Percentiles rank a stretch among this genome's conserved stretches.
These are phyloP conservation scores for Neodidymelliopsis sp. DNA, from an alignment of 2,329 filamentous ascomycete genomes.

Conservation along the genomic window DNA sequence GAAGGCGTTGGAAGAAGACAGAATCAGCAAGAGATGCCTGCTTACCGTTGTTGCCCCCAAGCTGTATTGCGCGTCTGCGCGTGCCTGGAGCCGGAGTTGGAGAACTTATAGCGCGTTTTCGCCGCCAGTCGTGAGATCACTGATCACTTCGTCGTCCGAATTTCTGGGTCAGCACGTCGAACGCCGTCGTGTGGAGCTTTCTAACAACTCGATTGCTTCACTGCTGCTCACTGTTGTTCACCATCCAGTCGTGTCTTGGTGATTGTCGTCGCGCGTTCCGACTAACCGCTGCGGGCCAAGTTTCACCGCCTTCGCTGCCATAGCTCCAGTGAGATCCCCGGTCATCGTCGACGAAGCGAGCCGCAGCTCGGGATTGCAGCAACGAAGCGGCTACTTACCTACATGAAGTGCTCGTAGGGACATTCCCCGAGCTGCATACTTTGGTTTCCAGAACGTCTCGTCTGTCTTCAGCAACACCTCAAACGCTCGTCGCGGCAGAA, in stretches of 20 bases:
- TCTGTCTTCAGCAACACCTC: not conserved
- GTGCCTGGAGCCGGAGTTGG: conserved; percentile 35
- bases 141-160: conserved; percentile 10
- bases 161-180: conserved; percentile 2
- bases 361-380: conserved; percentile 24
- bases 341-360: conserved; percentile 17
- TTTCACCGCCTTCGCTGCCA: conserved; percentile 17
- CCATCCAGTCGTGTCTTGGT: conserved; percentile 4
- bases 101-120: conserved; percentile 28
- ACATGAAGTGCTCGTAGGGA: conserved; percentile 30
- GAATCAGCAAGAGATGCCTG: not conserved
- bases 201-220: not conserved
- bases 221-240: conserved; percentile 1
- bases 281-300: conserved; percentile 22
- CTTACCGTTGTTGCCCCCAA: conserved; percentile 13
- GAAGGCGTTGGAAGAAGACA: conserved; percentile 9
- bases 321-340: conserved; percentile 27
- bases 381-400: conserved; percentile 41
- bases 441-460: conserved; percentile 2
- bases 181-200: not conserved
- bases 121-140: conserved; percentile 19
- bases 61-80: conserved; percentile 42
- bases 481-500: not conserved
- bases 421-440: conserved; percentile 7
- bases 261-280: conserved; percentile 21